Conservation (phyloP, 2,329 filamentous ascomycete genomes). For the Diaporthe nobilis region DNA sequence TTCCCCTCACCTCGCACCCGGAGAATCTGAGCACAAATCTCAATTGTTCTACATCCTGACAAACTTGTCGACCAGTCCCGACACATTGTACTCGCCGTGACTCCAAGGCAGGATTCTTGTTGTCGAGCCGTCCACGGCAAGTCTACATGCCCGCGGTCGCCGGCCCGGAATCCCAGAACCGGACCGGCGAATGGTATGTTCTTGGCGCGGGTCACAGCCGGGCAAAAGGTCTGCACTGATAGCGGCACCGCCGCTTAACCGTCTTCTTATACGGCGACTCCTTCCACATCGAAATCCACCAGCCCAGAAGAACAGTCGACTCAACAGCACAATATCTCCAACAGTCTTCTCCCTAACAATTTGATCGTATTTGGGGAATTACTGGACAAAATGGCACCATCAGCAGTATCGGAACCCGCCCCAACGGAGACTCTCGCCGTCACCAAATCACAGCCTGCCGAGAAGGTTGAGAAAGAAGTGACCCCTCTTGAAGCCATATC, state of each 20-base stretch:
- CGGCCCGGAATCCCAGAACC: constrained; percentile 31
- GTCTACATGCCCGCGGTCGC: neutral
- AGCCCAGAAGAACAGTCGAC: neutral
- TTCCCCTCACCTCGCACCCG: neutral
- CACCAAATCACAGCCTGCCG: constrained; percentile 31
- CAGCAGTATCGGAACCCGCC: constrained; percentile 30
- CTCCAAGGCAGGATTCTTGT: neutral
- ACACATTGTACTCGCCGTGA: neutral
- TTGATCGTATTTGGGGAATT: too few relatives aligned
- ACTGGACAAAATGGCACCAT: constrained; percentile 32
- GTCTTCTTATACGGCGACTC: constrained; percentile 27
- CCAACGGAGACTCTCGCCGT: constrained; percentile 15
- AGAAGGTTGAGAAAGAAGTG: constrained; percentile 40
- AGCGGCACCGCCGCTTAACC: constrained; percentile 17
- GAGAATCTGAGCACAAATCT: neutral
- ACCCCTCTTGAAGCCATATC: constrained; percentile 49
- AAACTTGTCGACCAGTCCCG: neutral
- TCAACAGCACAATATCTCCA: neutral
- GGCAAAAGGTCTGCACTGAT: constrained; percentile 30
- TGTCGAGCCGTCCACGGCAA: constrained; percentile 5
- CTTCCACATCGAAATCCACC: neutral
- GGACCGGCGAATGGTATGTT: constrained; percentile 33
- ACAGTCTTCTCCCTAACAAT: neutral
- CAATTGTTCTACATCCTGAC: neutral
- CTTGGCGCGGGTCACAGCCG: constrained; percentile 23